These are phyloP conservation scores for Copromyces sp. DNA, from an alignment of 495 filamentous ascomycete genomes.

Conservation along the genomic window DNA sequence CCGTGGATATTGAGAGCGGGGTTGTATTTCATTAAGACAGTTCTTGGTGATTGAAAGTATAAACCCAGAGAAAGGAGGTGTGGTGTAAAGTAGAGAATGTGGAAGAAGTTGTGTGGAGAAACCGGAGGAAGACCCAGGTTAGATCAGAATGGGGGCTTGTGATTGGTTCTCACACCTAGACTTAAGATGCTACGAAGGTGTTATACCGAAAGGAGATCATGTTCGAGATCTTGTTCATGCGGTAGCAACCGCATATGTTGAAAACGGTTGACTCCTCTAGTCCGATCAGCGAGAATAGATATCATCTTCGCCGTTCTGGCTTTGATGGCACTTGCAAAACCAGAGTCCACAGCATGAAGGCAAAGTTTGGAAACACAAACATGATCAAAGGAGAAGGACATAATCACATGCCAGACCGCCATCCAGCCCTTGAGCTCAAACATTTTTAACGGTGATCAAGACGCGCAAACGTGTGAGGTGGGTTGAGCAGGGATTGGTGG, in stretches of 20 bases:
- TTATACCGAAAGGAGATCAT: background rate
- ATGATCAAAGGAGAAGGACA: background rate
- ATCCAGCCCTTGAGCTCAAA: background rate
- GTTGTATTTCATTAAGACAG: background rate
- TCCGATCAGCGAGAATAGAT: background rate
- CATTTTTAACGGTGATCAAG: background rate
- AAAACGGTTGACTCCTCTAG: background rate
- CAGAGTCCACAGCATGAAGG: background rate
- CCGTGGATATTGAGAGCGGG: background rate
- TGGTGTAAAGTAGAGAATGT: no score
- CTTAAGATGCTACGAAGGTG: background rate
- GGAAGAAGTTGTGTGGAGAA: no score
- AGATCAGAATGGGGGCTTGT: background rate
- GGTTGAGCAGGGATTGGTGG: background rate
- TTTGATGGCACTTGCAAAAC: background rate
- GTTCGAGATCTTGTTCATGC: background rate
- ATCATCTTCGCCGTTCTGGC: background rate
- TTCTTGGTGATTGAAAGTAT: background rate
- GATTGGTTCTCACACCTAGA: background rate
- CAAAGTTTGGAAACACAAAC: background rate
- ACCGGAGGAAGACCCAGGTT: no score
- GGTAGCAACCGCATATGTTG: background rate
- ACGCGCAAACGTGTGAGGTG: background rate
- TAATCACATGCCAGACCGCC: background rate
- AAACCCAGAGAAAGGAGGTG: no score